These are phyloP conservation scores for Calcarisporium arbuscula DNA, from an alignment of 2,329 filamentous ascomycete genomes.

Conservation along the genomic window DNA sequence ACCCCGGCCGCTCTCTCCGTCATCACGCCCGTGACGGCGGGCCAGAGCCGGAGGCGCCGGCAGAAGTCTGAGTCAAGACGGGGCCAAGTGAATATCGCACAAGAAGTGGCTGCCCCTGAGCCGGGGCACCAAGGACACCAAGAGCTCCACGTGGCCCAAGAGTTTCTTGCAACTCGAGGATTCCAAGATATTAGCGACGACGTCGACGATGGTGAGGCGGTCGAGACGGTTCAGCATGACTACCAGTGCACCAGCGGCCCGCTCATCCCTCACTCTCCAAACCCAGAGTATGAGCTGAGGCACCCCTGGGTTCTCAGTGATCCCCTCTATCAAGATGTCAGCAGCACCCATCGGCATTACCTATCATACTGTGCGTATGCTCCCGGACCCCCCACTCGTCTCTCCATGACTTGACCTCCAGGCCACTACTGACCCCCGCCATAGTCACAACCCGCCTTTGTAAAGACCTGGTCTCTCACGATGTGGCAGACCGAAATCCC, in stretches of 20 bases:
- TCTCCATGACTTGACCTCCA: constrained; percentile 5
- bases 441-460: constrained; percentile 45
- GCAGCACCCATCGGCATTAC: constrained; percentile 37
- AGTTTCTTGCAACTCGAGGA: too few species aligned
- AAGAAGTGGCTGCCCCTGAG: too few species aligned
- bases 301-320: constrained; percentile 35
- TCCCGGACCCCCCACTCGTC: constrained; percentile 5
- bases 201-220: too few species aligned
- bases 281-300: constrained; percentile 13
- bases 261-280: constrained; percentile 16
- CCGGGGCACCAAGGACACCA: too few species aligned
- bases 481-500: constrained; percentile 37
- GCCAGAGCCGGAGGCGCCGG: too few species aligned
- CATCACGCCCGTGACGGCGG: too few species aligned
- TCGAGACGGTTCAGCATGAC: too few species aligned
- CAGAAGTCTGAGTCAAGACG: too few species aligned
- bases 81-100: too few species aligned
- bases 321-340: constrained; percentile 46
- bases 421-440: constrained; percentile 4
- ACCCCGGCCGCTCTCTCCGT: too few species aligned
- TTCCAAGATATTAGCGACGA: too few species aligned
- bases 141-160: too few species aligned
- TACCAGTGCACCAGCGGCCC: constrained; percentile 1
- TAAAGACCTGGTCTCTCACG: constrained; percentile 44
- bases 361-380: constrained; percentile 32